These are phyloP conservation scores for Oxyria digyna DNA, from an alignment of 148 eudicot genomes.

Conservation along the genomic window DNA sequence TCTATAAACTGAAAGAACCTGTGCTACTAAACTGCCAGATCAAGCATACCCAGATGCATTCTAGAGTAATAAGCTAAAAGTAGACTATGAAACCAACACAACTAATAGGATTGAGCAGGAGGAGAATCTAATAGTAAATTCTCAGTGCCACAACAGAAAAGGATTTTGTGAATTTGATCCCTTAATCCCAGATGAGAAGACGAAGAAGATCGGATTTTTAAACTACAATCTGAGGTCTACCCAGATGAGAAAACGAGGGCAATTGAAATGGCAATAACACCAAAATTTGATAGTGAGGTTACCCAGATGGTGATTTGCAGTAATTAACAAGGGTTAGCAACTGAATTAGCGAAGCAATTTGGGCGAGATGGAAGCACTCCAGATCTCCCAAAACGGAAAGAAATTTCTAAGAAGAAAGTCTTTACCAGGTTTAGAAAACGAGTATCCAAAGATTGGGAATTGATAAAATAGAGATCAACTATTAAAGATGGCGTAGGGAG, in stretches of 20 bases:
- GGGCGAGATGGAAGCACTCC: neutral
- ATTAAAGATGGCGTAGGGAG: neutral
- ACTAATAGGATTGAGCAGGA: neutral
- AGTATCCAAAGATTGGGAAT: neutral
- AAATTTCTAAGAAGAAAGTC: neutral
- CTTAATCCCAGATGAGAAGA: neutral
- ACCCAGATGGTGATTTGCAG: neutral
- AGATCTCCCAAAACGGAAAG: neutral
- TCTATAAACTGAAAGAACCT: slow-evolving; percentile 14
- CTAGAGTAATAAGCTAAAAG: neutral
- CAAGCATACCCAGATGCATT: slow-evolving; percentile 9
- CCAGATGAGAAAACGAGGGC: slow-evolving; percentile 3
- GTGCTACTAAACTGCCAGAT: slow-evolving; percentile 2
- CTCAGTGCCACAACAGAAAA: neutral
- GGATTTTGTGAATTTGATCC: neutral
- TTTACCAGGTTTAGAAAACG: neutral
- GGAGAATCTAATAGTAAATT: neutral
- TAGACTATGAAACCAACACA: neutral
- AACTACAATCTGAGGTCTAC: neutral
- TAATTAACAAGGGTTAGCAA: neutral
- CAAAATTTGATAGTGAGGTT: neutral
- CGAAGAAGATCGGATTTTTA: neutral
- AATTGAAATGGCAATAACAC: neutral
- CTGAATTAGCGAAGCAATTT: neutral
- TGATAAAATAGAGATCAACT: neutral